Evolutionary conservation across 768 basidiomycete genomes (phyloP).

Genomic region (Albatrellus ellisii): DNA sequence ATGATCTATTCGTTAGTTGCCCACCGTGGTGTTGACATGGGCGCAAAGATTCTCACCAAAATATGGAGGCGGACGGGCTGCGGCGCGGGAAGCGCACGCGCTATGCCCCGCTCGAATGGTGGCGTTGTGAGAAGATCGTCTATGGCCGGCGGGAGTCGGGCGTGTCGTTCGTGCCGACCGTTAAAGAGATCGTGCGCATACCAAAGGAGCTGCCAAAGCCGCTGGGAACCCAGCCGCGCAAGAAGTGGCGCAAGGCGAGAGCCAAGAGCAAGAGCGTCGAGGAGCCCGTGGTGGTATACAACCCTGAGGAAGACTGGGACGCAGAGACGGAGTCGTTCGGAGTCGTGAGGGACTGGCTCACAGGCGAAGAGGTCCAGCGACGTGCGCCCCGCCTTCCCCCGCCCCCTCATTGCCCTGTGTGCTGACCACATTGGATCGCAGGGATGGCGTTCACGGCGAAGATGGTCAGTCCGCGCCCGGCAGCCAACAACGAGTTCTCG

Average conservation of each 20-base stretch:
- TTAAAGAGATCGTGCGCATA: slow-evolving; percentile 49
- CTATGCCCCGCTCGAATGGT: slow-evolving; percentile 72
- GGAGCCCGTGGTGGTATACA: slow-evolving; percentile 23
- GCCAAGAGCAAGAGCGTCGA: slow-evolving; percentile 28
- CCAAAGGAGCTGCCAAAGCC: slow-evolving; percentile 37
- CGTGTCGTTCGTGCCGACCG: slow-evolving; percentile 43
- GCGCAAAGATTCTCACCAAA: slow-evolving; percentile 17
- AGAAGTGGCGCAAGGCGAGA: slow-evolving; percentile 22
- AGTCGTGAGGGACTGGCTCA: slow-evolving; percentile 54
- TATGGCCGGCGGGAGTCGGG: slow-evolving; percentile 54
- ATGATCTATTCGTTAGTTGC: too few relatives aligned
- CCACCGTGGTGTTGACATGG: background rate
- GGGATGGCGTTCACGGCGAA: slow-evolving; percentile 70
- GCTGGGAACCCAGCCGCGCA: slow-evolving; percentile 26
- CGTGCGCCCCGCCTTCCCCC: slow-evolving; percentile 36
- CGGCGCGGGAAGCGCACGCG: slow-evolving; percentile 61
- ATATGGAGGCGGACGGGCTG: slow-evolving; percentile 34
- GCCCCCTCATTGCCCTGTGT: background rate
- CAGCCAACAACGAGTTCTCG: slow-evolving; percentile 55
- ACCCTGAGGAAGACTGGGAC: slow-evolving; percentile 70
- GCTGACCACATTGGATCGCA: slow-evolving; percentile 18
- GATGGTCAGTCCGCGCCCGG: slow-evolving; percentile 48
- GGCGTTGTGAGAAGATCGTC: slow-evolving; percentile 85
- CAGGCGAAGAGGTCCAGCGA: slow-evolving; percentile 45
- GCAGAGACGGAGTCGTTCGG: slow-evolving; percentile 55